These are phyloP conservation scores for Phyllosticta citriasiana DNA, from an alignment of 2,329 filamentous ascomycete genomes.

Conservation along the genomic window DNA sequence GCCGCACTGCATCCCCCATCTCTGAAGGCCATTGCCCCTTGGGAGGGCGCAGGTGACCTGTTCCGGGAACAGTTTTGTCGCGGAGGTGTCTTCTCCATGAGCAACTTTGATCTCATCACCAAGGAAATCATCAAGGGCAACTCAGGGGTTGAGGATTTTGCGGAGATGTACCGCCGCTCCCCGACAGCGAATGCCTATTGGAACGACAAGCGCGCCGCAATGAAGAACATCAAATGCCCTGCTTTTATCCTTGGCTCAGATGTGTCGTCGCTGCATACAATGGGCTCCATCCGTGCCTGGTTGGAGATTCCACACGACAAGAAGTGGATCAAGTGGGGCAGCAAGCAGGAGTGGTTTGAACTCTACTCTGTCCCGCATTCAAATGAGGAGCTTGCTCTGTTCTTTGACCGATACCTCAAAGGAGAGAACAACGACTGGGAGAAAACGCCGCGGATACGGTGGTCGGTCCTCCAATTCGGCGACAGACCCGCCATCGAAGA, in stretches of 20 bases:
- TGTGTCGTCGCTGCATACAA: slow-evolving; percentile 15
- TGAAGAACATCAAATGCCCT: slow-evolving; percentile 16
- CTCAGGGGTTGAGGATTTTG: slow-evolving; percentile 31
- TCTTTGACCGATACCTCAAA: slow-evolving; percentile 39
- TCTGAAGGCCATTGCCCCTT: slow-evolving; percentile 36
- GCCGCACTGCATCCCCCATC: slow-evolving; percentile 33
- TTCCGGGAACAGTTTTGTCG: slow-evolving; percentile 39
- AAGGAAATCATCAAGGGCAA: slow-evolving; percentile 27
- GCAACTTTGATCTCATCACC: slow-evolving; percentile 34
- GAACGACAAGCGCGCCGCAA: slow-evolving; percentile 16
- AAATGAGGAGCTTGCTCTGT: slow-evolving; percentile 18
- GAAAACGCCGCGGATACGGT: slow-evolving; percentile 36
- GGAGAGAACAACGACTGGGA: slow-evolving; percentile 37
- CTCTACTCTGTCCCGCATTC: slow-evolving; percentile 13
- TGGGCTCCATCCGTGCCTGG: slow-evolving; percentile 16
- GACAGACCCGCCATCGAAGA: slow-evolving; percentile 15
- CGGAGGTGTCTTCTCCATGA: slow-evolving; percentile 27
- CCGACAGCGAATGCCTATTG: slow-evolving; percentile 19
- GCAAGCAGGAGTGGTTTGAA: slow-evolving; percentile 17
- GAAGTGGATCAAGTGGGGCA: slow-evolving; percentile 18
- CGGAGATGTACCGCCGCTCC: slow-evolving; percentile 32
- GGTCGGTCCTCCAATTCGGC: slow-evolving; percentile 25
- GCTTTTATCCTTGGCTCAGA: slow-evolving; percentile 15
- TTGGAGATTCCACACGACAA: slow-evolving; percentile 13
- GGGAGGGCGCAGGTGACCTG: slow-evolving; percentile 39